Base-by-base conservation (phyloP, 192 early-diverging fungal species). In the Coemansia sp. region DNA sequence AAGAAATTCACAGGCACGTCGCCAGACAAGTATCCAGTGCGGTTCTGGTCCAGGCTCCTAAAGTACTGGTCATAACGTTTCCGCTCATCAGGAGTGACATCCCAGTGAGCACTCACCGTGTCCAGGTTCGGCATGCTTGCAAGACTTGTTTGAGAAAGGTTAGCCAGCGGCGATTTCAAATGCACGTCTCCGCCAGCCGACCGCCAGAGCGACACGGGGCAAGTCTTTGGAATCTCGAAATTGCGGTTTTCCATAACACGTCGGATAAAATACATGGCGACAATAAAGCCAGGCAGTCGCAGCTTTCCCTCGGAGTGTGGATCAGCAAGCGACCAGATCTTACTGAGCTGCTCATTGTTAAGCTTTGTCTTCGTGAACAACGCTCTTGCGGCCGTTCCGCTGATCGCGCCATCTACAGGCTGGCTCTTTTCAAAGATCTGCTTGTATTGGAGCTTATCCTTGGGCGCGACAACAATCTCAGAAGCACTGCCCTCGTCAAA, bases 191-290 rank as follows among this genome's bases (percentile, higher is more conserved):
- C 87, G 18, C 80, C 80, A 18, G 74, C 75, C 29, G 80, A 82
- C 51, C 72, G 67, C 84, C 67, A 90, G 52, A 89, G 67, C n/a
- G 84, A 70, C 15, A 85, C 70, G 12, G 96, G 92, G 20, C 94
- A 75, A 7, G 74, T 60, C 6, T 81, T 49, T 15, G 96, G 96
- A n/a, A 96, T 79, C 28, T 82, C 78, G 42, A 79, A 70, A 34
- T 87, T 77, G 20, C 83, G 84, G 31, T 90, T 90, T 57, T 90
- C 86, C 87, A 93, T 94, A 20, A 90, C 76, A 59, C 88, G 85
- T 18, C 90, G 86, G 58, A 98, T 89, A 63, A 93, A 90, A 67
- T 88, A 86, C 94, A 98, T 96, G 39, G 93, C 94, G 55, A 93
- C 87, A 43, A 90, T 85, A 73, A 98, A 98, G 70, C 95, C 93